phyloP scores from a whole-genome alignment of 257 asterid genomes.

The Plantago ovata region DNA sequence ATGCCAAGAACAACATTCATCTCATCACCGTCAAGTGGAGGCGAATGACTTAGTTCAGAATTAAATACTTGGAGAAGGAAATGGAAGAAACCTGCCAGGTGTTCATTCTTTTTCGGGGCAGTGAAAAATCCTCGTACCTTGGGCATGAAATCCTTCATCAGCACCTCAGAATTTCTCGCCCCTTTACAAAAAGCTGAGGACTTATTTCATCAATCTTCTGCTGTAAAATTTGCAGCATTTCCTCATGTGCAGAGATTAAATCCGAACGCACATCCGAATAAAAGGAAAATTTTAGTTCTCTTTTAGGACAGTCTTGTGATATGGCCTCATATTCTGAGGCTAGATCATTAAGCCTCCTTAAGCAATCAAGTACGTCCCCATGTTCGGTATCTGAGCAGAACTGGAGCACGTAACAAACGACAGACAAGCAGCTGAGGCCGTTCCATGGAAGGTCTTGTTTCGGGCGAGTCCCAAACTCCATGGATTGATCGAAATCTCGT shows the following conservation, averaged over 20 bases:
- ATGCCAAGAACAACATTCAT: background rate
- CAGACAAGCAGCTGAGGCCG: slow-evolving; percentile 5
- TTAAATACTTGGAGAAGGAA: slow-evolving; percentile 9
- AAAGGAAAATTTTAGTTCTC: too few species aligned
- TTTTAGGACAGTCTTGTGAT: background rate
- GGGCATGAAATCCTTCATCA: background rate
- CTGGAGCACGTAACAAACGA: slow-evolving; percentile 1
- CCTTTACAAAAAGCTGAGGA: background rate
- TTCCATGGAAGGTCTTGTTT: slow-evolving; percentile 1
- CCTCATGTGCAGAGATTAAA: too few species aligned
- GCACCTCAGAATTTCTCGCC: background rate
- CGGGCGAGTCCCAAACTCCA: background rate
- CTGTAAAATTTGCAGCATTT: too few species aligned
- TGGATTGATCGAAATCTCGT: background rate
- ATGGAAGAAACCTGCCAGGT: slow-evolving; percentile 4
- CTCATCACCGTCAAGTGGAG: background rate
- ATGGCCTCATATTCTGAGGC: background rate
- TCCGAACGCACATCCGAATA: too few species aligned
- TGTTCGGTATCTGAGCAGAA: background rate
- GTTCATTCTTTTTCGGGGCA: background rate
- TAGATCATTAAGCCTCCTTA: background rate
- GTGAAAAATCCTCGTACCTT: slow-evolving; percentile 8
- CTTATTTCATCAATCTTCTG: too few species aligned
- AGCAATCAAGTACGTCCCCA: background rate
- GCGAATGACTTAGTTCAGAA: background rate